These are phyloP conservation scores for Blastobotrys petasosporus DNA, from an alignment of 1,139 yeast genomes.

Conservation along the genomic window DNA sequence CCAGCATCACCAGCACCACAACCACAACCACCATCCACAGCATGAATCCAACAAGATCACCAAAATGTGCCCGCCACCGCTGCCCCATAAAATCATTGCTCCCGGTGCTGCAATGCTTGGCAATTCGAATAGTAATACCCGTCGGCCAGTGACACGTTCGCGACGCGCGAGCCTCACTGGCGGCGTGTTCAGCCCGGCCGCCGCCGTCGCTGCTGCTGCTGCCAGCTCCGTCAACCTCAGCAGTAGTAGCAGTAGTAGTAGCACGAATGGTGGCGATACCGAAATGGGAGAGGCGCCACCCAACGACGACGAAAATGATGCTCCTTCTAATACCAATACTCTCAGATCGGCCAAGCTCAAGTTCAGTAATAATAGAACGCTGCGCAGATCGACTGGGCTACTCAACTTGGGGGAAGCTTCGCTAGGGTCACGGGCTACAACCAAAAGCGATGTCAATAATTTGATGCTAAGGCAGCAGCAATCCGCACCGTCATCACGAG, in stretches of 20 bases:
- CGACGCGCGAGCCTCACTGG: constrained; percentile 5
- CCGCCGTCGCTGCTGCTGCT: constrained; percentile 5
- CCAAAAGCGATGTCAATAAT: constrained; percentile 1
- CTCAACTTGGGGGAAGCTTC: constrained; percentile 37
- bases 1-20: constrained; percentile 5
- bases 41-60: constrained; percentile 3
- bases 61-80: constrained; percentile 8
- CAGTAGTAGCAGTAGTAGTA: too few species aligned
- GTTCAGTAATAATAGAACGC: constrained; percentile 17
- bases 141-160: not conserved
- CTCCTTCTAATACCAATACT: not conserved
- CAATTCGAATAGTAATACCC: too few species aligned
- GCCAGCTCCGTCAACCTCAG: constrained; percentile 2
- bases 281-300: not conserved
- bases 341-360: not conserved
- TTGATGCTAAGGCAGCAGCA: not conserved
- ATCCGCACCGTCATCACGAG: constrained; percentile 5
- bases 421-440: constrained; percentile 21
- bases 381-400: constrained; percentile 38
- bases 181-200: not conserved
- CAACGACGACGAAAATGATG: not conserved
- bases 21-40: not conserved
- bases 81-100: not conserved
- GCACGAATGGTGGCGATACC: not conserved
- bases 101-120: too few species aligned